Base-by-base conservation (phyloP, 345 rosid genomes). In the Ailanthus altissimus region DNA sequence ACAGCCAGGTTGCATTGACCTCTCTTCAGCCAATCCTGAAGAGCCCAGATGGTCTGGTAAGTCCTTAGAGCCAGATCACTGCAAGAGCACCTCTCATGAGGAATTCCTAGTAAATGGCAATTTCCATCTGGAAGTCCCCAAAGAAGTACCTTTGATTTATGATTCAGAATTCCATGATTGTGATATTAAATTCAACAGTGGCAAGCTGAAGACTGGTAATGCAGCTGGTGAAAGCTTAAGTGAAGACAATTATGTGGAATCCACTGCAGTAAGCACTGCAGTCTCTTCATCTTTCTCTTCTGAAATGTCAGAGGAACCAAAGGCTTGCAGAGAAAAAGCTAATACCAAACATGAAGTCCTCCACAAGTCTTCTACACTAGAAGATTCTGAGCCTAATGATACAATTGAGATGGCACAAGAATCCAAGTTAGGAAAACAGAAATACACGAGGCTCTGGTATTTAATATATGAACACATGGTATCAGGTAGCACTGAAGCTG, bases 391-490 rank as follows among this genome's bases (percentile, higher is more conserved):
- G 56, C 64, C 75, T 42, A 32, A 20, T 64, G 46, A 50, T 58
- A 61, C 73, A 45, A 18, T 73, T 54, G 82, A 83, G 53, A 50
- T 36, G 58, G 83, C 69, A 67, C 81, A 47, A 62, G 88, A 85
- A 66, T 72, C 75, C 73, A 81, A 72, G 66, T 25, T 74, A 70
- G 90, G 85, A 82, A 92, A 85, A 78, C 91, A 86, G 84, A 86
- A 86, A 71, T 81, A 93, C 73, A 75, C 67, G 40, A 75, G 89
- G 76, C 86, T 96, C 75, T 96, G 99, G 99, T 60, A 76, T 78
- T 69, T 93, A 72, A 78, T 96, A 84, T 85, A 91, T 81, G 85
- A 85, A 87, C 95, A 91, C 74, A 90, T 93, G 97, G 93, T 79
- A 69, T 83, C 90, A 74, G 78, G 85, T 51, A 75, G 63, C 62